Evolutionary conservation across 2,329 filamentous ascomycete species (phyloP).

Genomic region (Didymellaceae sp.): DNA sequence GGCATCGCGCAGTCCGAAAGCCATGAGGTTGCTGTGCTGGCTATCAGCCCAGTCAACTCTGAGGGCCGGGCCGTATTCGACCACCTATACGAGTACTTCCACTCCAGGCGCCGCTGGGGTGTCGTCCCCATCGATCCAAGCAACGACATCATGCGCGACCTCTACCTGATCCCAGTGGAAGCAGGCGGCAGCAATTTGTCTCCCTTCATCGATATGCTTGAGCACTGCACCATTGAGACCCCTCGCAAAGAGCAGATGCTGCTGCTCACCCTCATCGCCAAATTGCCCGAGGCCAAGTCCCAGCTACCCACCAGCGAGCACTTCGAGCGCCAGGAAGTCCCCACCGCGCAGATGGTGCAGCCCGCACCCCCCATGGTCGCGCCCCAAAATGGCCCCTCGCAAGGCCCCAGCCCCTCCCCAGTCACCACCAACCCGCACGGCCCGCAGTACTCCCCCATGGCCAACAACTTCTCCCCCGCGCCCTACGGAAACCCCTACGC

Average conservation of each 20-base stretch:
- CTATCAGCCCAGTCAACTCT: slow-evolving; percentile 68
- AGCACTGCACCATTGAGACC: slow-evolving; percentile 79
- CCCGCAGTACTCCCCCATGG: slow-evolving; percentile 45
- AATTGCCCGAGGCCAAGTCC: slow-evolving; percentile 43
- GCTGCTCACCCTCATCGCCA: slow-evolving; percentile 82
- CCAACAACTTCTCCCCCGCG: slow-evolving; percentile 29
- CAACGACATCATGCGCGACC: slow-evolving; percentile 83
- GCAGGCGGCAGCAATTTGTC: slow-evolving; percentile 73
- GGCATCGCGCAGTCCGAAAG: slow-evolving; percentile 80
- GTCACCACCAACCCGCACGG: slow-evolving; percentile 36
- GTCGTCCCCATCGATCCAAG: slow-evolving; percentile 67
- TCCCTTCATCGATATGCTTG: slow-evolving; percentile 87
- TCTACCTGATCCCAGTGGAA: slow-evolving; percentile 87
- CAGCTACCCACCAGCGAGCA: slow-evolving; percentile 35
- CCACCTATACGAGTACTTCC: slow-evolving; percentile 86
- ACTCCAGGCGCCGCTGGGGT: slow-evolving; percentile 80
- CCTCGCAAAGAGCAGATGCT: slow-evolving; percentile 77
- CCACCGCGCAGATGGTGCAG: slow-evolving; percentile 22
- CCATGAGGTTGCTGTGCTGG: slow-evolving; percentile 84
- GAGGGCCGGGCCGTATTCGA: slow-evolving; percentile 68
- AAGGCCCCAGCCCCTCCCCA: slow-evolving; percentile 37
- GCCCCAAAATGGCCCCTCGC: slow-evolving; percentile 22
- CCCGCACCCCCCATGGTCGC: slow-evolving; percentile 26
- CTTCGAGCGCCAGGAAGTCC: slow-evolving; percentile 32
- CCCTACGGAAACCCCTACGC: slow-evolving; percentile 35